These are phyloP conservation scores for Abelmoschus esculentus DNA, from an alignment of 345 rosid species.

Conservation along the genomic window DNA sequence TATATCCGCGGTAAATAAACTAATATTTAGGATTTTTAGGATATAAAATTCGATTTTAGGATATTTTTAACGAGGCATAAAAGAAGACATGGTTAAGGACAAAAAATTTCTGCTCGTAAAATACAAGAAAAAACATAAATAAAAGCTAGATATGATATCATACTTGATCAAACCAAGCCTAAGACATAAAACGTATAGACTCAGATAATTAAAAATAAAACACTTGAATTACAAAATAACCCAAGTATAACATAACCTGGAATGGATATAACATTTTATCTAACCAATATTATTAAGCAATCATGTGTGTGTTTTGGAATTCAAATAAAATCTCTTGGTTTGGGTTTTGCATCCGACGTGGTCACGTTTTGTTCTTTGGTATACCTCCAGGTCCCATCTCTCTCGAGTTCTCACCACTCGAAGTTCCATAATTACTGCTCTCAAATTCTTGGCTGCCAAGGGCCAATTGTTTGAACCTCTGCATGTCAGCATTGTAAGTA, in stretches of 20 bases:
- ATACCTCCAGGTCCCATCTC: conserved; percentile 20
- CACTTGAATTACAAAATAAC: neutral
- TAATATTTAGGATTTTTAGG: too few relatives aligned
- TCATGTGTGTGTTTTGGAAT: neutral
- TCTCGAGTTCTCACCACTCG: conserved; percentile 41
- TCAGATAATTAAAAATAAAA: neutral
- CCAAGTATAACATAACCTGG: neutral
- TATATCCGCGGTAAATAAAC: too few relatives aligned
- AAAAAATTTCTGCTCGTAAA: too few relatives aligned
- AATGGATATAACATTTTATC: neutral
- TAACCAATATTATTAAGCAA: neutral
- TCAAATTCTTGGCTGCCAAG: conserved; percentile 51
- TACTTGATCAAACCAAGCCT: neutral
- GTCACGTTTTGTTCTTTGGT: neutral
- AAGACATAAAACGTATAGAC: neutral
- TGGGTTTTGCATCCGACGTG: too few relatives aligned
- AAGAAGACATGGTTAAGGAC: too few relatives aligned
- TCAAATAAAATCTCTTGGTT: neutral
- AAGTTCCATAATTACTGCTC: conserved; percentile 40
- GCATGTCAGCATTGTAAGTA: conserved; percentile 69
- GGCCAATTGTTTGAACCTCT: conserved; percentile 66
- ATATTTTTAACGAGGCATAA: too few relatives aligned
- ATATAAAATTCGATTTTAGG: too few relatives aligned
- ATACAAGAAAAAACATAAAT: neutral
- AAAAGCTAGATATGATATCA: neutral